Conservation (phyloP, 257 asterid species). For the Solanum medicagineum region DNA sequence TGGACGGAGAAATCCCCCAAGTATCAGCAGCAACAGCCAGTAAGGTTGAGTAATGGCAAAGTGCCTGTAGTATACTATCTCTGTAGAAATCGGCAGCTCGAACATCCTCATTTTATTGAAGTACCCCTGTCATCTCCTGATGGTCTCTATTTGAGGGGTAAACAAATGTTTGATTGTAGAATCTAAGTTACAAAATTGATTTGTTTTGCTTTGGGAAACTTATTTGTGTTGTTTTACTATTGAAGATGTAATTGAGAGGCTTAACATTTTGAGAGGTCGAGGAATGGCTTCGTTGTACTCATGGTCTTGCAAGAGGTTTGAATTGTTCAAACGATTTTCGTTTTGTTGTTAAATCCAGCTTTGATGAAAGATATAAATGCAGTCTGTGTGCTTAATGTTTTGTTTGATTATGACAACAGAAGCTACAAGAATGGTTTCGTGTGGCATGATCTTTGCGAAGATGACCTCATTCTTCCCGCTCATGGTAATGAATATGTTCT, state of each 20-base stretch:
- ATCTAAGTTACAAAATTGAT: not conserved
- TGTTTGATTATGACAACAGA: slow-evolving; percentile 28
- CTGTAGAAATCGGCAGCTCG: slow-evolving; percentile 72
- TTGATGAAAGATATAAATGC: not conserved
- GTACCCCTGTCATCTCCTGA: slow-evolving; percentile 71
- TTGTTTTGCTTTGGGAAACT: not conserved
- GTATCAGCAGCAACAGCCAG: slow-evolving; percentile 29
- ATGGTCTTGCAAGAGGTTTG: slow-evolving; percentile 99
- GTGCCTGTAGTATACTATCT: slow-evolving; percentile 80
- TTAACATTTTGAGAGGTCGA: slow-evolving; percentile 74
- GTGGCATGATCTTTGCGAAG: slow-evolving; percentile 90
- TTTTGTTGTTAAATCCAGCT: not conserved
- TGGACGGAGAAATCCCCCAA: slow-evolving; percentile 91
- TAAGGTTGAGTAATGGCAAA: slow-evolving; percentile 16
- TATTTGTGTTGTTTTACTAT: not conserved
- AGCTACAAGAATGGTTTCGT: slow-evolving; percentile 86
- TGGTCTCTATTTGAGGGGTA: slow-evolving; percentile 89
- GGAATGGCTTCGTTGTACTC: slow-evolving; percentile 91
- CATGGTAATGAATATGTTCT: slow-evolving; percentile 86
- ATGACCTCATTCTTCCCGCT: slow-evolving; percentile 84
- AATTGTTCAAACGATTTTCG: not conserved
- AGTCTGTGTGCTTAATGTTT: not conserved
- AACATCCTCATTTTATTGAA: slow-evolving; percentile 98
- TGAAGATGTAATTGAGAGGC: slow-evolving; percentile 86
- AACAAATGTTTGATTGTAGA: not conserved